Conservation (phyloP, 345 rosid genomes). For the Raphanus sativus region DNA sequence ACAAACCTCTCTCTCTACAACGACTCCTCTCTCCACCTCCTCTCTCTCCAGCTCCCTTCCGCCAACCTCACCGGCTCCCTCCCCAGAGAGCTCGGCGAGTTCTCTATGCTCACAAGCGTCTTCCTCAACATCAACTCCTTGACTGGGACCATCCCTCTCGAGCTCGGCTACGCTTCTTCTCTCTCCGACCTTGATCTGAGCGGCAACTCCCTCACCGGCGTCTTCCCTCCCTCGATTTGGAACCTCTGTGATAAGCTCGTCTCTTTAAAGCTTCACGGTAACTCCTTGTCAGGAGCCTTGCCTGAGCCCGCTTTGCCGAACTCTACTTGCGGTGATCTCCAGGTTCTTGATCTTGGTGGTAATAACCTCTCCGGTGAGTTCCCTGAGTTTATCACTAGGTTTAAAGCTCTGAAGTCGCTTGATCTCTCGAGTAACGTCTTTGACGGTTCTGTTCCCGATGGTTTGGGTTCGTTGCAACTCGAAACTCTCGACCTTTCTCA, state of each 20-base stretch:
- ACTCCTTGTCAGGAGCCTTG: constrained; percentile 60
- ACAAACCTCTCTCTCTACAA: constrained; percentile 60
- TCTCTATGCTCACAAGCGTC: constrained; percentile 81
- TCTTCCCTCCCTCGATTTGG: constrained; percentile 85
- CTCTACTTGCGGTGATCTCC: constrained; percentile 65
- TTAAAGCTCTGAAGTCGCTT: constrained; percentile 65
- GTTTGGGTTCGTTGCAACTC: constrained; percentile 52
- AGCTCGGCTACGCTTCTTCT: constrained; percentile 89
- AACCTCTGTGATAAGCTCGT: constrained; percentile 81
- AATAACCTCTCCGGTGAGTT: constrained; percentile 80
- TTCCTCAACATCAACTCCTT: constrained; percentile 78
- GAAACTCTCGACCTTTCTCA: constrained; percentile 82
- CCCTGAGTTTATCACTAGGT: constrained; percentile 68
- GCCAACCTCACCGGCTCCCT: constrained; percentile 92
- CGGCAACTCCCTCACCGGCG: constrained; percentile 57
- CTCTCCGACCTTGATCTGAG: constrained; percentile 80
- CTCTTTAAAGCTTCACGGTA: constrained; percentile 65
- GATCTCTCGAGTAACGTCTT: constrained; percentile 77
- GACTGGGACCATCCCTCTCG: constrained; percentile 79
- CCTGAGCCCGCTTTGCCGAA: constrained; percentile 87
- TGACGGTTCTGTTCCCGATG: constrained; percentile 69
- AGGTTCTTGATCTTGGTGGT: constrained; percentile 74
- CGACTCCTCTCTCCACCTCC: constrained; percentile 76
- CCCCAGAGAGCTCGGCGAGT: constrained; percentile 86
- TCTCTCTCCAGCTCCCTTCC: constrained; percentile 76